Conservation (phyloP, 306 rosid species). For the Astragalus glycyphyllos region DNA sequence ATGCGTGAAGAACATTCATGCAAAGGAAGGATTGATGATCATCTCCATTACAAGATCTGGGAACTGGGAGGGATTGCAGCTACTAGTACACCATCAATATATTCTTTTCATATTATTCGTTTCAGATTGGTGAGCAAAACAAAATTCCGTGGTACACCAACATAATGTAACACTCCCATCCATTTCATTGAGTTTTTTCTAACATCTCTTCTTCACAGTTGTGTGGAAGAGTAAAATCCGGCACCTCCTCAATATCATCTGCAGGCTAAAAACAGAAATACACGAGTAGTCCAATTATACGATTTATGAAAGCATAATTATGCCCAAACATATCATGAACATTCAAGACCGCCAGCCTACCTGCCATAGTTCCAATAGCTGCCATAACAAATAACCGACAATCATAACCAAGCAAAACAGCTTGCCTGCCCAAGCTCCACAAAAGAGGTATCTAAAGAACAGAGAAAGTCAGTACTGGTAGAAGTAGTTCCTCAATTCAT, state of each 20-base stretch:
- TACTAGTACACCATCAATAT: background rate
- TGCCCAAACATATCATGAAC: slow-evolving; percentile 15
- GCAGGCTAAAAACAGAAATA: slow-evolving; percentile 59
- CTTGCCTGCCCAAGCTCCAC: slow-evolving; percentile 95
- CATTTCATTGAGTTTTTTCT: slow-evolving; percentile 20
- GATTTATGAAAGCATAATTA: background rate
- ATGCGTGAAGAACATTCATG: background rate
- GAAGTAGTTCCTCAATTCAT: slow-evolving; percentile 15
- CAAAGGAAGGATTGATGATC: slow-evolving; percentile 13
- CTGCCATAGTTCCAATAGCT: slow-evolving; percentile 72
- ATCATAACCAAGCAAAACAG: slow-evolving; percentile 89
- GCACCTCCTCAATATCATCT: slow-evolving; percentile 69
- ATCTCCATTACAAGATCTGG: slow-evolving; percentile 18
- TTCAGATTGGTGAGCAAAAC: slow-evolving; percentile 26
- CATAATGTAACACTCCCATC: slow-evolving; percentile 1
- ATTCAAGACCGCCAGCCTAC: slow-evolving; percentile 46
- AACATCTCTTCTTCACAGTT: slow-evolving; percentile 44
- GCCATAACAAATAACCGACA: slow-evolving; percentile 80
- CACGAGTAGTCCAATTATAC: slow-evolving; percentile 21
- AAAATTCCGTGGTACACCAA: background rate
- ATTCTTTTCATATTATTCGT: slow-evolving; percentile 31
- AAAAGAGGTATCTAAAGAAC: slow-evolving; percentile 69
- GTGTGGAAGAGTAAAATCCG: slow-evolving; percentile 52
- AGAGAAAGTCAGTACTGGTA: slow-evolving; percentile 32
- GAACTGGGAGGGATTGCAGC: slow-evolving; percentile 18